Percentiles rank a stretch among this genome's conserved stretches.
phyloP scores from a whole-genome alignment of 345 rosid species.

The Hypericum androsaemum region DNA sequence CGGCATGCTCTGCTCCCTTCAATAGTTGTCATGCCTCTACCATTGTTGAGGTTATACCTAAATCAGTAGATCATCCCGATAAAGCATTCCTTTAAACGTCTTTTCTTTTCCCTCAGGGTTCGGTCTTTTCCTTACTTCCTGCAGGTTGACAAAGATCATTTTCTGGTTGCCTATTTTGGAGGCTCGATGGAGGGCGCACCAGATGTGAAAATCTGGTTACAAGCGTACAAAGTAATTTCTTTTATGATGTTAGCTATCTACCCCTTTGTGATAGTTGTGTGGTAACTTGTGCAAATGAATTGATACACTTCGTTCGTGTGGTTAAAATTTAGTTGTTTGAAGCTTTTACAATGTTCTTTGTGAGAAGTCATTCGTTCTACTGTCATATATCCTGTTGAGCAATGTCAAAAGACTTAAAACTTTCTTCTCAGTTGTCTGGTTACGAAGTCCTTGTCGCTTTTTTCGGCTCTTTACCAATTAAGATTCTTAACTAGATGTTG shows the following conservation, averaged over 20 bases:
- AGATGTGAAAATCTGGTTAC: slow-evolving; percentile 61
- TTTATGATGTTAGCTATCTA: neutral
- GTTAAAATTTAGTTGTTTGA: no score
- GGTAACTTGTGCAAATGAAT: no score
- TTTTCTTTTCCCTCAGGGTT: neutral
- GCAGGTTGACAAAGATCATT: slow-evolving; percentile 58
- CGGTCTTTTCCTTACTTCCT: neutral
- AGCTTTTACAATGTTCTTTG: no score
- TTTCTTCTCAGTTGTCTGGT: no score
- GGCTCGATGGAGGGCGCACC: slow-evolving; percentile 51
- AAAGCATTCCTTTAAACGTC: neutral
- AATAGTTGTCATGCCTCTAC: slow-evolving; percentile 87
- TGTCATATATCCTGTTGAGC: no score
- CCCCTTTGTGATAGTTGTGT: neutral
- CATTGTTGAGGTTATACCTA: slow-evolving; percentile 51
- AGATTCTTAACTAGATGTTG: no score
- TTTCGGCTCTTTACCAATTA: no score
- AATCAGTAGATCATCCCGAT: neutral
- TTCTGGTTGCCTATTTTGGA: slow-evolving; percentile 71
- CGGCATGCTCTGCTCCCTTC: slow-evolving; percentile 62
- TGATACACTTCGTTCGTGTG: no score
- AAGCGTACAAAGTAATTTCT: slow-evolving; percentile 42
- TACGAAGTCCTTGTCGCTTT: no score
- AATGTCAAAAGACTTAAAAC: no score
- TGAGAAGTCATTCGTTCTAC: no score